Conservation (phyloP, 371 early-diverging fungal genomes). For the Apophysomyces sp. region DNA sequence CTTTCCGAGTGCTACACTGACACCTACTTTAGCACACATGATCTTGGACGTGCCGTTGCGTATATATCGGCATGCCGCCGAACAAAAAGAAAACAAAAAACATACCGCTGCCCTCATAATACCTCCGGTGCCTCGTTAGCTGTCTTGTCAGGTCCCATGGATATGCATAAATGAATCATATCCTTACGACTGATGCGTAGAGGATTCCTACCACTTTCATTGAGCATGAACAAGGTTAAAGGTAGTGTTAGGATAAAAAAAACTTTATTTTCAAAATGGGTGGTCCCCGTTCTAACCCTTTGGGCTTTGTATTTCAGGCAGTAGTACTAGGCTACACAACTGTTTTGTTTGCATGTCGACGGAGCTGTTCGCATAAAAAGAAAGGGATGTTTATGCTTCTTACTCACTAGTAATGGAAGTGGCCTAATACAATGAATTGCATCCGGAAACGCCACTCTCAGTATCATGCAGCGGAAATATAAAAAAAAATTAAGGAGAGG, state of each 20-base stretch:
- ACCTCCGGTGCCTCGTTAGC: too few species aligned
- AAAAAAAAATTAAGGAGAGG: background rate
- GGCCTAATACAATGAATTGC: background rate
- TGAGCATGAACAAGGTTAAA: background rate
- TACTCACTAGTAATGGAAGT: background rate
- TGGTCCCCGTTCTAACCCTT: background rate
- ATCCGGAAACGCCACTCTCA: background rate
- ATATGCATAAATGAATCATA: background rate
- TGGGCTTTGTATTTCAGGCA: background rate
- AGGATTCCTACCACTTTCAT: background rate
- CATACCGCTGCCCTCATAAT: too few species aligned
- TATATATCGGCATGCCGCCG: background rate
- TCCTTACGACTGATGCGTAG: background rate
- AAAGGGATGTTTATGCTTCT: background rate
- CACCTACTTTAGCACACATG: background rate
- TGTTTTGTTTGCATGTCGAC: background rate
- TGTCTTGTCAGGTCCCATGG: background rate
- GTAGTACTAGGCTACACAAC: slow-evolving; percentile 1
- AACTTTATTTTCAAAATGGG: background rate
- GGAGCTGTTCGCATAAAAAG: background rate
- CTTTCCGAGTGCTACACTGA: background rate
- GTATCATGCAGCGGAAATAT: background rate
- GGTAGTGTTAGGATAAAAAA: background rate
- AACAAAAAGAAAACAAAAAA: background rate
- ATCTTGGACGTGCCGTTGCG: background rate